phyloP scores from a whole-genome alignment of 345 rosid genomes.

The Lepidium sativum region DNA sequence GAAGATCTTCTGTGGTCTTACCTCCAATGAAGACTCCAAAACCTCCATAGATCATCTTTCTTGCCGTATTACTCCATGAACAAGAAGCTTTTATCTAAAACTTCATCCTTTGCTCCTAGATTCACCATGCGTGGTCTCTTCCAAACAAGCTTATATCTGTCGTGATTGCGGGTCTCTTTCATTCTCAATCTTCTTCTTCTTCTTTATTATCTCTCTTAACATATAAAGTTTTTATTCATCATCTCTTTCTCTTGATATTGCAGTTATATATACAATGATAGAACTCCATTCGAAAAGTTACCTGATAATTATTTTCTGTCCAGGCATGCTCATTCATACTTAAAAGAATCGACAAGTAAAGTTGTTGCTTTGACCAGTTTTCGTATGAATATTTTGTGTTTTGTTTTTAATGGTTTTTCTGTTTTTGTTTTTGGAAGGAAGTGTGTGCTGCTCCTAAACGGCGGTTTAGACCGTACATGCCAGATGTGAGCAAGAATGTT shows the following conservation, averaged over 20 bases:
- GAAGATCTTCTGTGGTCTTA: slow-evolving; percentile 22
- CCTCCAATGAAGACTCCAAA: slow-evolving; percentile 17
- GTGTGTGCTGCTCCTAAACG: slow-evolving; percentile 97
- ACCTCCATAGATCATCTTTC: slow-evolving; percentile 48
- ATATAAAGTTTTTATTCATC: not conserved
- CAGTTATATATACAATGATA: slow-evolving; percentile 84
- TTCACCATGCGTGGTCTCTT: slow-evolving; percentile 73
- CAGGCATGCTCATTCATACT: slow-evolving; percentile 34
- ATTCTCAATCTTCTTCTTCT: not conserved
- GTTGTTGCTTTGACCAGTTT: not conserved
- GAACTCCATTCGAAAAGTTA: slow-evolving; percentile 77
- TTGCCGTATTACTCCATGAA: slow-evolving; percentile 37
- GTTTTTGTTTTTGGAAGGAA: slow-evolving; percentile 34
- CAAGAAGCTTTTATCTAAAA: slow-evolving; percentile 1
- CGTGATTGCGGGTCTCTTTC: slow-evolving; percentile 79
- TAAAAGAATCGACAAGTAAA: not conserved
- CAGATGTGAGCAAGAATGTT: slow-evolving; percentile 54
- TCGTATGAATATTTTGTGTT: not conserved
- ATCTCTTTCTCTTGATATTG: not conserved
- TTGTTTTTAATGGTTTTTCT: not conserved
- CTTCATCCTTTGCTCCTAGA: slow-evolving; percentile 37
- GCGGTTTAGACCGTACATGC: slow-evolving; percentile 61
- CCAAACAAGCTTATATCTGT: slow-evolving; percentile 84
- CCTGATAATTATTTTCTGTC: slow-evolving; percentile 79
- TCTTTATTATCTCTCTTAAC: not conserved